Percentiles rank a stretch among this genome's conserved stretches.
Evolutionary conservation across 306 rosid genomes (phyloP).

Genomic region (Ochetophila trinervis): DNA sequence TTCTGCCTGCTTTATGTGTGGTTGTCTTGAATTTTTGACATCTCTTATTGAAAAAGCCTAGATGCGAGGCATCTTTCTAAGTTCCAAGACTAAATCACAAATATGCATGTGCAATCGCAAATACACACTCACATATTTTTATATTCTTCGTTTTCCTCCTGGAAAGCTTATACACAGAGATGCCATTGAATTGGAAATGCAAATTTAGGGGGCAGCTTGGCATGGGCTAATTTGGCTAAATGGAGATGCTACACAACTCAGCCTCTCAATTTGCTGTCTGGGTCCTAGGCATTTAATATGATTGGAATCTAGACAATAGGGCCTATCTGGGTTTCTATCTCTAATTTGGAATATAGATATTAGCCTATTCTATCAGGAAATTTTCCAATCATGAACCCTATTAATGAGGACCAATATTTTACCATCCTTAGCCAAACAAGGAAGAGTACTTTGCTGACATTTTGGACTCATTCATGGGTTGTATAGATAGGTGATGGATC

Average conservation of each 20-base stretch:
- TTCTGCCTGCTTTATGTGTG: too few relatives aligned
- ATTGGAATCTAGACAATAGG: neutral
- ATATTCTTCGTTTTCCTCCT: too few relatives aligned
- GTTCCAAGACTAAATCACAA: neutral
- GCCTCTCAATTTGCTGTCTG: neutral
- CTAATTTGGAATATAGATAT: slow-evolving; percentile 1
- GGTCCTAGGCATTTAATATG: neutral
- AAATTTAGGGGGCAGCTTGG: neutral
- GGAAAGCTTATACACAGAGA: too few relatives aligned
- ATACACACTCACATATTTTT: too few relatives aligned
- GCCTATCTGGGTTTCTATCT: neutral
- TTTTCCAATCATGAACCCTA: neutral
- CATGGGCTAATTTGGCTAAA: neutral
- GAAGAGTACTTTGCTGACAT: too few relatives aligned
- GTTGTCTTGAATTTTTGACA: neutral
- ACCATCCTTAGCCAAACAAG: neutral
- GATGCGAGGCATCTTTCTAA: neutral
- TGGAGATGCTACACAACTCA: neutral
- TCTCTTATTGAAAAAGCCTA: neutral
- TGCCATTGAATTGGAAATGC: too few relatives aligned
- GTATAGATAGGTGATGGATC: too few relatives aligned
- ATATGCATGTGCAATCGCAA: too few relatives aligned
- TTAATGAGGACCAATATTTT: neutral
- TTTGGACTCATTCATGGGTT: too few relatives aligned
- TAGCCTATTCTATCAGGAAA: neutral